These are phyloP conservation scores for Dothideomycetes sp. DNA, from an alignment of 2,329 filamentous ascomycete species.

Conservation along the genomic window DNA sequence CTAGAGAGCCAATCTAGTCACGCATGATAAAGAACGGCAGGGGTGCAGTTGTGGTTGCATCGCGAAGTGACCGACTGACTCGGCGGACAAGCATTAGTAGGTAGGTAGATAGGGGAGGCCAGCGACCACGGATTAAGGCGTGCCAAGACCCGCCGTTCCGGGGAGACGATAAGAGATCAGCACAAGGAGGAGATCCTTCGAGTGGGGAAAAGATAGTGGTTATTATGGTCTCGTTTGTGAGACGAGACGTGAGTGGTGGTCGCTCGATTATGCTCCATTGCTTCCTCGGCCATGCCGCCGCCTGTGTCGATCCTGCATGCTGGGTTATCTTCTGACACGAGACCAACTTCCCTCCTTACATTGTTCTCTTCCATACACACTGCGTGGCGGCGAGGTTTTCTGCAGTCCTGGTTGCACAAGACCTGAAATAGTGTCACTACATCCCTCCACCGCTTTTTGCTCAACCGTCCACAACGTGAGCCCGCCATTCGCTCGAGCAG, in stretches of 20 bases:
- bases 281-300: neutral
- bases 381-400: constrained; percentile 2
- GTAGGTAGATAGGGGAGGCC: too few species aligned
- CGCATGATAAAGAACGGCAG: neutral
- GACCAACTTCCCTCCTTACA: constrained; percentile 8
- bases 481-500: constrained; percentile 5
- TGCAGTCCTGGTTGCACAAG: constrained; percentile 8
- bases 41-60: constrained; percentile 9
- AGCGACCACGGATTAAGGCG: neutral
- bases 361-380: constrained; percentile 5
- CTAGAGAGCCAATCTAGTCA: too few species aligned
- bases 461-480: neutral
- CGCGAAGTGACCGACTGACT: too few species aligned
- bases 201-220: too few species aligned
- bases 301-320: constrained; percentile 3
- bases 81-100: too few species aligned
- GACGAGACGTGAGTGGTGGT: too few species aligned
- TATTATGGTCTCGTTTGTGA: too few species aligned
- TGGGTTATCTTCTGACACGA: constrained; percentile 11
- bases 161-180: constrained; percentile 6
- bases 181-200: too few species aligned
- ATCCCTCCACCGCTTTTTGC: constrained; percentile 7
- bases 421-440: constrained; percentile 7
- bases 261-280: too few species aligned
- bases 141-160: neutral